phyloP scores from a whole-genome alignment of 2,329 filamentous ascomycete genomes.

The Venturia effusa region DNA sequence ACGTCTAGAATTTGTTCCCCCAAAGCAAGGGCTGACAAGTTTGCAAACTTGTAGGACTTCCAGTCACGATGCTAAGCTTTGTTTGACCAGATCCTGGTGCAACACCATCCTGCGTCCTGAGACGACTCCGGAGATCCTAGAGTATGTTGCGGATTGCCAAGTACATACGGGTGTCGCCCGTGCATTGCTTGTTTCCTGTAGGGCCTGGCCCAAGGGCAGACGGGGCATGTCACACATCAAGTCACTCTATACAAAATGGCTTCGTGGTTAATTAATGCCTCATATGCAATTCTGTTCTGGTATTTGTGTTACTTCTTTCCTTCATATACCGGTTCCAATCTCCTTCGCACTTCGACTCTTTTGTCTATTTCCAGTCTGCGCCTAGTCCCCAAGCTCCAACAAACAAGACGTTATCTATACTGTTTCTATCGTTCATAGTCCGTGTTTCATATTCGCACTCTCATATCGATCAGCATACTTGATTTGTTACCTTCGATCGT shows the following conservation, averaged over 20 bases:
- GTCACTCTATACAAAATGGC: slow-evolving; percentile 1
- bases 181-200: slow-evolving; percentile 7
- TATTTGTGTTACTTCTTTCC: not conserved
- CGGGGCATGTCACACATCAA: not conserved
- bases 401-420: not conserved
- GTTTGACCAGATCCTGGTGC: not conserved
- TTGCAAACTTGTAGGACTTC: not conserved
- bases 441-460: not conserved
- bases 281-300: not conserved
- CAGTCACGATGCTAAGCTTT: not conserved
- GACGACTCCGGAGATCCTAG: not conserved
- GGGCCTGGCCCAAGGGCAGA: not conserved
- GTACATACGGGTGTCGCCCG: not conserved
- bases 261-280: not conserved
- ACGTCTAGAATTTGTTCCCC: not conserved
- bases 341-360: not conserved
- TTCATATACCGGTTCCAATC: not conserved
- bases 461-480: not conserved
- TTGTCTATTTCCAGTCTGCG: not conserved
- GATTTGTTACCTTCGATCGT: not conserved
- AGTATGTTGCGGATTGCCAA: slow-evolving; percentile 1
- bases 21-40: not conserved
- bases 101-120: not conserved
- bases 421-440: not conserved
- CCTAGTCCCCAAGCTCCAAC: not conserved